A percentile compares a stretch with the other conserved stretches of the same genome.
Evolutionary conservation across 2,329 filamentous ascomycete genomes (phyloP).

Genomic region (Diplocarpon mali): DNA sequence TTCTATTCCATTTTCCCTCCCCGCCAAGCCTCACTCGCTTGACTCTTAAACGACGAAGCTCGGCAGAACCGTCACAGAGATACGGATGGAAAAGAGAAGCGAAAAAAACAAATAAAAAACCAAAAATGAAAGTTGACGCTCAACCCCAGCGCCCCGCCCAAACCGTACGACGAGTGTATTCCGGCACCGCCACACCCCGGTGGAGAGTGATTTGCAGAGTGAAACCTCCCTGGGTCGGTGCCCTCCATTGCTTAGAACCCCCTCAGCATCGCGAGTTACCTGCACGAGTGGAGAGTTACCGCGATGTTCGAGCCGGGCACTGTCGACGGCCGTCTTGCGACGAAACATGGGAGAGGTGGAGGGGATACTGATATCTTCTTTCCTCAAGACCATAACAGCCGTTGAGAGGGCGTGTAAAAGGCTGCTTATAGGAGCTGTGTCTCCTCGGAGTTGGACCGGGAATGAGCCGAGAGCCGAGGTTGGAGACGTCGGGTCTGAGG

Average conservation of each 20-base stretch:
- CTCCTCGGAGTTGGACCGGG: not conserved
- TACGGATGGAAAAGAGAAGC: constrained; percentile 4
- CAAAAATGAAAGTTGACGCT: constrained; percentile 22
- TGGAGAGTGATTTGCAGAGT: constrained; percentile 63
- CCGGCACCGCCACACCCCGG: constrained; percentile 58
- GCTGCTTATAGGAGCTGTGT: constrained; percentile 6
- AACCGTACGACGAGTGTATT: constrained; percentile 52
- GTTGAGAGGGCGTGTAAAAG: constrained; percentile 13
- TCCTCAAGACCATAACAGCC: constrained; percentile 55
- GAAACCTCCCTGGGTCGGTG: constrained; percentile 58
- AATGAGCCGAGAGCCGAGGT: no score
- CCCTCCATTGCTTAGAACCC: constrained; percentile 58
- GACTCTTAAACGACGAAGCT: no score
- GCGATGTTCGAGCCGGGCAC: constrained; percentile 59
- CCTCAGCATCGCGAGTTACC: constrained; percentile 55
- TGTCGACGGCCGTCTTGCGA: constrained; percentile 28
- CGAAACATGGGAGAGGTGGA: constrained; percentile 33
- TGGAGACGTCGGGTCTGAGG: no score
- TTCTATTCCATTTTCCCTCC: no score
- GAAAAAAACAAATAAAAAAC: constrained; percentile 8
- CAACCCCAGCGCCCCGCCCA: constrained; percentile 33
- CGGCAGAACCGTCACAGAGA: not conserved
- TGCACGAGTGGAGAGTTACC: constrained; percentile 54
- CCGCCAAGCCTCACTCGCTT: no score
- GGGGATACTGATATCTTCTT: constrained; percentile 45